Conservation (phyloP, 2,329 filamentous ascomycete genomes). For the Lasiodiplodia hormozganensis region DNA sequence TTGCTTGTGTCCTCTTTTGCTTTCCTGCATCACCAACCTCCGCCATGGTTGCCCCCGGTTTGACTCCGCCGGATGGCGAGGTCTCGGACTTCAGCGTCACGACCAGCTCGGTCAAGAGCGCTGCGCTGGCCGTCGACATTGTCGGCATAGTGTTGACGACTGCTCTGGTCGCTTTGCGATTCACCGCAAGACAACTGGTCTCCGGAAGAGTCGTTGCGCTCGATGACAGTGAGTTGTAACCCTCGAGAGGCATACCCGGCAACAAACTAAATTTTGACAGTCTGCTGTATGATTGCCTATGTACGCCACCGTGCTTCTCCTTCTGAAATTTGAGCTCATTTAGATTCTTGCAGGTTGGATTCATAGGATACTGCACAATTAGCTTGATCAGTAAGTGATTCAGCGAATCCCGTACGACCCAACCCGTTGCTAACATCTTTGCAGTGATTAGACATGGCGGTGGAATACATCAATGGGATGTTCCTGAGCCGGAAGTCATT, state of each 20-base stretch:
- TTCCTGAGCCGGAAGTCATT: conserved; percentile 29
- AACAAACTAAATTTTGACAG: neutral
- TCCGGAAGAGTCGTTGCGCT: conserved; percentile 37
- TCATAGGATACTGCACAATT: conserved; percentile 42
- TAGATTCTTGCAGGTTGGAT: conserved; percentile 26
- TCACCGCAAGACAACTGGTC: conserved; percentile 42
- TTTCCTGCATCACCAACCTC: neutral
- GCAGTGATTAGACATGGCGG: conserved; percentile 47
- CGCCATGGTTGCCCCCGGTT: conserved; percentile 19
- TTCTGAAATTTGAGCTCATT: neutral
- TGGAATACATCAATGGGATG: conserved; percentile 42
- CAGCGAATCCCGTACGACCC: neutral
- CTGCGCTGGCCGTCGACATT: conserved; percentile 46
- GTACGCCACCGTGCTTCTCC: neutral
- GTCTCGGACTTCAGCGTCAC: conserved; percentile 35
- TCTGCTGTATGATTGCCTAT: conserved; percentile 9
- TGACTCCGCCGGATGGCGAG: conserved; percentile 32
- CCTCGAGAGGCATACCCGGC: neutral
- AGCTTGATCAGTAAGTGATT: conserved; percentile 3
- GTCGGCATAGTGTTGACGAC: conserved; percentile 46
- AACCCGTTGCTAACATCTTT: conserved; percentile 32
- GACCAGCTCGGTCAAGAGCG: conserved; percentile 34
- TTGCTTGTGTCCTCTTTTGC: too few relatives aligned
- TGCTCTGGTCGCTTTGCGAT: conserved; percentile 41
- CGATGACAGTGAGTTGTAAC: conserved; percentile 44